Percentiles rank a stretch among this genome's conserved stretches.
These are phyloP conservation scores for Plasmodium vivax DNA, from an alignment of 169 alveolate genomes.

Conservation along the genomic window DNA sequence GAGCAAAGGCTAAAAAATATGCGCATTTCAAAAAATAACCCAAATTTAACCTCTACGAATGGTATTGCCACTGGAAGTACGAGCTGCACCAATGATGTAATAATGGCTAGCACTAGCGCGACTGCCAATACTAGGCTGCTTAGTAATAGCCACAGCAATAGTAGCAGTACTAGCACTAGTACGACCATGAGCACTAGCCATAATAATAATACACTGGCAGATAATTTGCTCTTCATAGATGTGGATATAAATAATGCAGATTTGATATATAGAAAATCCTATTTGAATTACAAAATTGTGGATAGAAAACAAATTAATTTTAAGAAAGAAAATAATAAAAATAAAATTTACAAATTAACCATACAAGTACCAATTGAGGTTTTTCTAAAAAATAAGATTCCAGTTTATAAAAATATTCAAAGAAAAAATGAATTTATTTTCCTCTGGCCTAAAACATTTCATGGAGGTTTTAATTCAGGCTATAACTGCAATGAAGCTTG, in stretches of 20 bases:
- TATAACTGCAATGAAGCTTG: slow-evolving; percentile 97
- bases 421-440: slow-evolving; percentile 92
- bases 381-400: slow-evolving; percentile 86
- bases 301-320: slow-evolving; percentile 62
- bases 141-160: neutral
- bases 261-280: slow-evolving; percentile 31
- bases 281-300: slow-evolving; percentile 25
- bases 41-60: neutral
- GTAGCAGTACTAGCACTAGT: neutral
- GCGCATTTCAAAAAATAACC: neutral
- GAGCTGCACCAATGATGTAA: neutral
- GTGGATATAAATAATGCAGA: slow-evolving; percentile 30
- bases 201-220: neutral
- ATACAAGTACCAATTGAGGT: slow-evolving; percentile 91
- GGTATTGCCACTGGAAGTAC: neutral
- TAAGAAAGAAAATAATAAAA: slow-evolving; percentile 77
- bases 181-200: neutral
- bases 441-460: slow-evolving; percentile 93
- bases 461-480: slow-evolving; percentile 95
- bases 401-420: slow-evolving; percentile 88
- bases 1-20: neutral
- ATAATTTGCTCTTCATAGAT: neutral
- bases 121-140: neutral
- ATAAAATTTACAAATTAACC: slow-evolving; percentile 84
- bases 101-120: neutral